Evolutionary conservation across 176 grass and related monocot genomes (phyloP).

Genomic region (Carex myosuroides): DNA sequence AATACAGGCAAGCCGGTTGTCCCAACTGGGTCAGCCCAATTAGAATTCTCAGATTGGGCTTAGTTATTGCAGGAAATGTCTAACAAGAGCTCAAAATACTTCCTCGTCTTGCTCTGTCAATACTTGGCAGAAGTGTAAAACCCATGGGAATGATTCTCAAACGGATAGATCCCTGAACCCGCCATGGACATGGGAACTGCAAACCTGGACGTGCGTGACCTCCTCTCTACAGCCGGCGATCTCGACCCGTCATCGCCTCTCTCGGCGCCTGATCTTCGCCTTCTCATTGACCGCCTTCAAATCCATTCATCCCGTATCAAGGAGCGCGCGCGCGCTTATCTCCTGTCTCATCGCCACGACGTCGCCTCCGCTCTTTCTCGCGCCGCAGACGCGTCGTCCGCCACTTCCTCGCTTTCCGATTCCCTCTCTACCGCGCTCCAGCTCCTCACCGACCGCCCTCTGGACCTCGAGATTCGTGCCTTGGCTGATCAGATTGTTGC

Average conservation of each 20-base stretch:
- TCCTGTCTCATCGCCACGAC: conserved; percentile 44
- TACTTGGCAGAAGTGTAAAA: not conserved
- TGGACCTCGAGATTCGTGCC: conserved; percentile 53
- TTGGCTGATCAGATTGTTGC: conserved; percentile 52
- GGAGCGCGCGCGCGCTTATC: conserved; percentile 60
- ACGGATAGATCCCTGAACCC: not conserved
- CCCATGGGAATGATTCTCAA: not conserved
- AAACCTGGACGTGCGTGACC: conserved; percentile 76
- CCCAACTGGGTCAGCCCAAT: too few species aligned
- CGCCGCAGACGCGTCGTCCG: conserved; percentile 31
- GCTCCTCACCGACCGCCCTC: conserved; percentile 49
- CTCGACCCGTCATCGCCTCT: conserved; percentile 79
- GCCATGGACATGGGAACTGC: conserved; percentile 27
- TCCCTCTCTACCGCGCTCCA: conserved; percentile 46
- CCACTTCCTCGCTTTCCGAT: conserved; percentile 28
- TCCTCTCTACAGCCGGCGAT: conserved; percentile 58
- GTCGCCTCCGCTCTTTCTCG: conserved; percentile 50
- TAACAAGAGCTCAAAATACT: not conserved
- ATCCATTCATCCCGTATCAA: conserved; percentile 68
- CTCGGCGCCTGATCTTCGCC: conserved; percentile 83
- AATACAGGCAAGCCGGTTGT: not conserved
- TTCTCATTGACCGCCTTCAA: conserved; percentile 88
- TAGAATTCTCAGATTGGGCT: not conserved
- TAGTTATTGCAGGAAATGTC: not conserved
- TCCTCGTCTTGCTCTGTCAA: not conserved